Evolutionary conservation across 495 filamentous ascomycete genomes (phyloP).

Genomic region (Xylaria sp.): DNA sequence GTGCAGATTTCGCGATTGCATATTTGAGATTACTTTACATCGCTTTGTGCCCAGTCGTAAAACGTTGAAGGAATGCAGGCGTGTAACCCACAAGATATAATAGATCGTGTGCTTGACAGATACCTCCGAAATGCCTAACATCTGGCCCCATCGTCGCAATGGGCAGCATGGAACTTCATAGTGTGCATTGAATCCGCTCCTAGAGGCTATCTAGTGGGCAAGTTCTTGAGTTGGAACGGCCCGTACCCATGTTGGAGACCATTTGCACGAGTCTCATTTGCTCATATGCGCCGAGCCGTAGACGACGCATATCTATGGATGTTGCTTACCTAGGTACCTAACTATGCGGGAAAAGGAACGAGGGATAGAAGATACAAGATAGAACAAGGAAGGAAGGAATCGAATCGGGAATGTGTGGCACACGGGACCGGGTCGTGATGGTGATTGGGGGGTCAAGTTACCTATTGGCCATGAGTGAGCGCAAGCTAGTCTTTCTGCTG

Average conservation of each 20-base stretch:
- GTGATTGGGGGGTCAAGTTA: background rate
- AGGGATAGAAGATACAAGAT: background rate
- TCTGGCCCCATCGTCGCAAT: slow-evolving; percentile 12
- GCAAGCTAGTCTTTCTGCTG: background rate
- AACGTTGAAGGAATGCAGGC: background rate
- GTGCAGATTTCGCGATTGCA: background rate
- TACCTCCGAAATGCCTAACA: slow-evolving; percentile 8
- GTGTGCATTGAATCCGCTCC: background rate
- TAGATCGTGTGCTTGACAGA: background rate
- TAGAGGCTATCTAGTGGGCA: background rate
- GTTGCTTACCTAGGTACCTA: too few species aligned
- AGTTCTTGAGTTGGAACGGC: slow-evolving; percentile 1
- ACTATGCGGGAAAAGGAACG: background rate
- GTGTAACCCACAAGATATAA: background rate
- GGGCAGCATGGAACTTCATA: slow-evolving; percentile 10
- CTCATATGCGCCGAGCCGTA: background rate
- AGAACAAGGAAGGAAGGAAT: slow-evolving; percentile 5
- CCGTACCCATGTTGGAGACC: background rate
- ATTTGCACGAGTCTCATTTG: slow-evolving; percentile 7
- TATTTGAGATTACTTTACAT: background rate
- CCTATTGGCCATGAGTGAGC: background rate
- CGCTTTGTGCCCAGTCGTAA: background rate
- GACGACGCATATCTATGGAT: background rate
- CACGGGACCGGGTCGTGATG: background rate
- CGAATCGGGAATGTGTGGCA: background rate